These are phyloP conservation scores for Boletus rex-veris DNA, from an alignment of 768 basidiomycete genomes.

Conservation along the genomic window DNA sequence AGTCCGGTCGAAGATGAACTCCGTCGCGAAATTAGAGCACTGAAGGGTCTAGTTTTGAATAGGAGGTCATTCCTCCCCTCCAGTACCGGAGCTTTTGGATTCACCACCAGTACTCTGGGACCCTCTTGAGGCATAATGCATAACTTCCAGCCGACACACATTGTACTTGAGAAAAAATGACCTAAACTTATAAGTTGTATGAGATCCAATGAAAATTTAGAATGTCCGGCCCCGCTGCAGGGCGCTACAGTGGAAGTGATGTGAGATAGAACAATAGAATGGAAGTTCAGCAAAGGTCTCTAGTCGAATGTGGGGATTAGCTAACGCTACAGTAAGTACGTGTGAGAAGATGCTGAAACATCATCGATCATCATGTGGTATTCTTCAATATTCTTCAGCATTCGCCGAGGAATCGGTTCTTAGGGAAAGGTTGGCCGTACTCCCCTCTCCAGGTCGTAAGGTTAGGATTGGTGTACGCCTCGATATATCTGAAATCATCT, in stretches of 20 bases:
- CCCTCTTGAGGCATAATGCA: background rate
- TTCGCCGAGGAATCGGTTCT: constrained; percentile 44
- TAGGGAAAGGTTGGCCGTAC: constrained; percentile 46
- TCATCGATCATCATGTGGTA: background rate
- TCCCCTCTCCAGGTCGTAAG: constrained; percentile 44
- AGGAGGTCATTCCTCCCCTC: constrained; percentile 42
- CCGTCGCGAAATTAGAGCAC: constrained; percentile 66
- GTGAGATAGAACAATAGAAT: background rate
- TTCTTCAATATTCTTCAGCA: constrained; percentile 28
- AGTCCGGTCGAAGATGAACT: constrained; percentile 56
- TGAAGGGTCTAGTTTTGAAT: constrained; percentile 78
- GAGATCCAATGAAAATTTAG: background rate
- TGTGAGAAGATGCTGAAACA: background rate
- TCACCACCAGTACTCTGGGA: background rate
- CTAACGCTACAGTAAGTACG: background rate
- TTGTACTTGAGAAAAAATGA: background rate
- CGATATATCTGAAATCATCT: constrained; percentile 44
- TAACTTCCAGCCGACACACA: background rate
- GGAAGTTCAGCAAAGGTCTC: background rate
- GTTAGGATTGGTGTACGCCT: constrained; percentile 66
- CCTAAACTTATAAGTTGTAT: background rate
- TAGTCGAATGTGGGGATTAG: background rate
- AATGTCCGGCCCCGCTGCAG: background rate
- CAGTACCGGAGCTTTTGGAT: constrained; percentile 1
- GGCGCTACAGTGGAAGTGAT: background rate